Evolutionary conservation across 164 flowering plant species (phyloP).

Genomic region (Berberis thunbergii): DNA sequence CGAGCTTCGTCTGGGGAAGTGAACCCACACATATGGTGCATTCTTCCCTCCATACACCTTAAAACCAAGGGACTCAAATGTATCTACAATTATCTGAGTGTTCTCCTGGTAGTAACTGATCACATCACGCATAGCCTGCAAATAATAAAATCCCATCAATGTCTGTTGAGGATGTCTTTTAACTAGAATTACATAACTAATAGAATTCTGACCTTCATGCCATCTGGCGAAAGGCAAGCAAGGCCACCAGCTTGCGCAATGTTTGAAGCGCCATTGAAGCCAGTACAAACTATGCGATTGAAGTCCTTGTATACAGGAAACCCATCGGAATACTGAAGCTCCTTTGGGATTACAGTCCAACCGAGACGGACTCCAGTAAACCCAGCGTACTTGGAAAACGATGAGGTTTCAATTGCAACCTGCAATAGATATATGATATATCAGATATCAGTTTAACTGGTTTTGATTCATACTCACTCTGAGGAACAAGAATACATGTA

Average conservation of each 20-base stretch:
- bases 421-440: conserved; percentile 15
- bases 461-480: too few species aligned
- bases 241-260: conserved; percentile 90
- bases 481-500: background rate
- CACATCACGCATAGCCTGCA: conserved; percentile 72
- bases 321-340: conserved; percentile 83
- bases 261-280: conserved; percentile 94
- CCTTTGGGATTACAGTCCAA: conserved; percentile 88
- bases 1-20: conserved; percentile 82
- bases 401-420: conserved; percentile 91
- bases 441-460: too few species aligned
- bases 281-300: conserved; percentile 83
- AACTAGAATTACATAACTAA: background rate
- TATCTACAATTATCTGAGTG: conserved; percentile 63
- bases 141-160: background rate
- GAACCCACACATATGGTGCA: conserved; percentile 96
- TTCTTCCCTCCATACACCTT: conserved; percentile 77
- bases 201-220: conserved; percentile 45
- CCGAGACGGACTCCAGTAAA: conserved; percentile 95
- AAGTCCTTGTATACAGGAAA: conserved; percentile 86
- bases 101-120: conserved; percentile 83
- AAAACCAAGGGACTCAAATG: conserved; percentile 78
- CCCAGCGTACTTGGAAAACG: conserved; percentile 92
- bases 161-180: background rate
- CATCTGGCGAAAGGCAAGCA: conserved; percentile 79